A percentile compares a stretch with the other conserved stretches of the same genome.
Evolutionary conservation across 768 basidiomycete species (phyloP).

Genomic region (Mycena maculata): DNA sequence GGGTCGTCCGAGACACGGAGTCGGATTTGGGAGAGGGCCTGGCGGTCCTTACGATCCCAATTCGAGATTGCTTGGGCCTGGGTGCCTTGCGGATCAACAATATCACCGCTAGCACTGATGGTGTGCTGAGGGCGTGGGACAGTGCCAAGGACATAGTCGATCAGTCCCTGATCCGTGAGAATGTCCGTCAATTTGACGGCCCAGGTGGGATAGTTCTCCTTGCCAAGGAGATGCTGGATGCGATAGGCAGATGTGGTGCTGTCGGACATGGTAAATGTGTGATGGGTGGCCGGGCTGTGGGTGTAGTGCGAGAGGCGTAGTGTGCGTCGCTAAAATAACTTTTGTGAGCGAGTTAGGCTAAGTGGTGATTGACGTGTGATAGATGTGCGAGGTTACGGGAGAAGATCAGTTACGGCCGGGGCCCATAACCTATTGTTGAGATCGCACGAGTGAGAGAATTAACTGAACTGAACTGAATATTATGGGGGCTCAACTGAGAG

Average conservation of each 20-base stretch:
- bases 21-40: slow-evolving; percentile 45
- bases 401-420: slow-evolving; percentile 12
- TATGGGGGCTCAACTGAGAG: neutral
- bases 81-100: slow-evolving; percentile 12
- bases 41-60: slow-evolving; percentile 38
- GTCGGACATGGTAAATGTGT: no score
- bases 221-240: slow-evolving; percentile 29
- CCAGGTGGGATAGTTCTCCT: slow-evolving; percentile 38
- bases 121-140: neutral
- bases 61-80: neutral
- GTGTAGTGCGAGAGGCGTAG: slow-evolving; percentile 1
- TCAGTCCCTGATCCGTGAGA: slow-evolving; percentile 33
- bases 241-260: no score
- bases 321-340: neutral
- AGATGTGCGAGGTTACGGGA: neutral
- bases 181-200: slow-evolving; percentile 30
- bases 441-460: neutral
- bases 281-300: no score
- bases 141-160: slow-evolving; percentile 19
- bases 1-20: slow-evolving; percentile 25
- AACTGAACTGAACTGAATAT: slow-evolving; percentile 2
- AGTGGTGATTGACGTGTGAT: neutral
- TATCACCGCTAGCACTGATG: neutral
- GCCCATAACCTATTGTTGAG: slow-evolving; percentile 22
- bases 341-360: neutral